phyloP scores from a whole-genome alignment of 352 stramenopile species.

The Phytopythium mirpurense region DNA sequence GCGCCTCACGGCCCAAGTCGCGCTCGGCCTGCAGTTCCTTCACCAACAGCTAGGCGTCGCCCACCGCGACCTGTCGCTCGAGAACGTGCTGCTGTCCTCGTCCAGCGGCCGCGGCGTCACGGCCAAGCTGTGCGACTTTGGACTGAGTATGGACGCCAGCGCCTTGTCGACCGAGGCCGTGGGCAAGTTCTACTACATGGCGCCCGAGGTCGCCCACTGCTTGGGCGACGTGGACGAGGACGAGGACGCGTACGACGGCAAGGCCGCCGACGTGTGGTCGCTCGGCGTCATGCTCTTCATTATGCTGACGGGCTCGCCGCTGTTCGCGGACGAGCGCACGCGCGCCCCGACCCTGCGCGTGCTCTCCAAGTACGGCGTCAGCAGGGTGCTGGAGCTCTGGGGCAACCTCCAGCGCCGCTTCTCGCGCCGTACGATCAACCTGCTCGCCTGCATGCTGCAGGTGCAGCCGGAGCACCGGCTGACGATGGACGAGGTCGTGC shows the following conservation, averaged over 20 bases:
- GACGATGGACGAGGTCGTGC: constrained; percentile 27
- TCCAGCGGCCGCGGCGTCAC: constrained; percentile 12
- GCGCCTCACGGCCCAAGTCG: constrained; percentile 29
- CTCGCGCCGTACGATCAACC: constrained; percentile 26
- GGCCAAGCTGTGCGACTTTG: constrained; percentile 62
- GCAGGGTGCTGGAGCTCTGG: constrained; percentile 57
- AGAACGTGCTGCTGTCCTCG: constrained; percentile 42
- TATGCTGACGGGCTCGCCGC: no score
- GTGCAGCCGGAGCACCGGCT: constrained; percentile 31
- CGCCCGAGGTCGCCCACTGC: constrained; percentile 41
- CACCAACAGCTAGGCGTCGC: constrained; percentile 27
- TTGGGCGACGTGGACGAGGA: constrained; percentile 3
- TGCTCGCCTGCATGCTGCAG: constrained; percentile 47
- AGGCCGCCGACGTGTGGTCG: no score
- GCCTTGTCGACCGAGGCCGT: constrained; percentile 32
- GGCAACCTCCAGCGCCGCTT: constrained; percentile 25
- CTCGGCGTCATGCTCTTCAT: no score
- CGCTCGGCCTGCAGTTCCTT: constrained; percentile 37
- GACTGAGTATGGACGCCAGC: constrained; percentile 37
- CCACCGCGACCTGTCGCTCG: no score
- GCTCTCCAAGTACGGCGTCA: constrained; percentile 39
- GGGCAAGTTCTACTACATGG: constrained; percentile 76
- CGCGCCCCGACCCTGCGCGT: constrained; percentile 36
- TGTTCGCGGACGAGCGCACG: constrained; percentile 25
- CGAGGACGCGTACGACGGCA: constrained; percentile 27